Evolutionary conservation across 2,329 filamentous ascomycete species (phyloP).

Genomic region (Penicillium hordei): DNA sequence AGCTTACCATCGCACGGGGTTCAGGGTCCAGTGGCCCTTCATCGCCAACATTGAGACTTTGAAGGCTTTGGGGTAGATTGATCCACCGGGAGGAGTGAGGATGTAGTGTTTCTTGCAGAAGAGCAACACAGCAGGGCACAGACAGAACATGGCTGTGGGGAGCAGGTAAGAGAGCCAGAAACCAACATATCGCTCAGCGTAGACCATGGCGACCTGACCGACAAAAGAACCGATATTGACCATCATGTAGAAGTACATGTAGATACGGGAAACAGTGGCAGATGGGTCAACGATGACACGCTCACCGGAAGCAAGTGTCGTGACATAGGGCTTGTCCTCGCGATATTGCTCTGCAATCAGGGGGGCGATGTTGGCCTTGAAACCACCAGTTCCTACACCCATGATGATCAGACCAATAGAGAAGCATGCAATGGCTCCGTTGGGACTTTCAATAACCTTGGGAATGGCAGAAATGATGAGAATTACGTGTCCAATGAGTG

Average conservation of each 20-base stretch:
- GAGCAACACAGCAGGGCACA: slow-evolving; percentile 62
- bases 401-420: slow-evolving; percentile 65
- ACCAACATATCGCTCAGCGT: slow-evolving; percentile 72
- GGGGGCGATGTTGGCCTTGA: slow-evolving; percentile 77
- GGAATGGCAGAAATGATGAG: slow-evolving; percentile 66
- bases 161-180: slow-evolving; percentile 72
- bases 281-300: slow-evolving; percentile 70
- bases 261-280: slow-evolving; percentile 66
- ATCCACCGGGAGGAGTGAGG: slow-evolving; percentile 66
- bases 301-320: slow-evolving; percentile 58
- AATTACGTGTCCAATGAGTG: slow-evolving; percentile 65
- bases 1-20: slow-evolving; percentile 57
- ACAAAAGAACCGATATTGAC: slow-evolving; percentile 66
- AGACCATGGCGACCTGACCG: slow-evolving; percentile 67
- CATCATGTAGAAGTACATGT: slow-evolving; percentile 69
- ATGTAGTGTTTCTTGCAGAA: slow-evolving; percentile 63
- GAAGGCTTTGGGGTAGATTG: slow-evolving; percentile 67
- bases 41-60: slow-evolving; percentile 60
- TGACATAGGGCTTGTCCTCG: slow-evolving; percentile 58
- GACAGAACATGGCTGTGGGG: slow-evolving; percentile 64
- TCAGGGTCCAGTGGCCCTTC: slow-evolving; percentile 63
- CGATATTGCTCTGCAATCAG: slow-evolving; percentile 70
- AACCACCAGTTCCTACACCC: slow-evolving; percentile 74
- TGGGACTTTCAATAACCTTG: slow-evolving; percentile 57
- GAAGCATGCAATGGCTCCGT: slow-evolving; percentile 63